These are phyloP conservation scores for Macrophomina phaseolina DNA, from an alignment of 2,329 filamentous ascomycete species.

Conservation along the genomic window DNA sequence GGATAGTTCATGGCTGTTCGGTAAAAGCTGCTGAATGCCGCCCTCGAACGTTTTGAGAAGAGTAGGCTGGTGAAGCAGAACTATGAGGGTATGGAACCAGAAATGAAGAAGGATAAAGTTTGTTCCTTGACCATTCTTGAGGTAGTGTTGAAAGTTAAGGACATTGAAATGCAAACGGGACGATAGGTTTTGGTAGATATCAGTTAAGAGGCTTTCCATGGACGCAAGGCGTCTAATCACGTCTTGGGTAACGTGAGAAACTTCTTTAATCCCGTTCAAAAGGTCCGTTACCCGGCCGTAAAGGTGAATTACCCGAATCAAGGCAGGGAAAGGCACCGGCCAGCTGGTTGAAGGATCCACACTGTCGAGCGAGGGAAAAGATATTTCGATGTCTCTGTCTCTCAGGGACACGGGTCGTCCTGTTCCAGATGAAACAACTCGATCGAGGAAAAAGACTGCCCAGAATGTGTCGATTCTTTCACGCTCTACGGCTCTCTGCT, in stretches of 20 bases:
- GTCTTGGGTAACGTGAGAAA: conserved; percentile 75
- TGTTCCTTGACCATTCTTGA: conserved; percentile 79
- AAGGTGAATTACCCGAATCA: conserved; percentile 83
- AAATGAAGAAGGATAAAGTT: conserved; percentile 87
- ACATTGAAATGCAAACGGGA: conserved; percentile 81
- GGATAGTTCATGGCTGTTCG: conserved; percentile 79
- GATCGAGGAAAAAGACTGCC: conserved; percentile 86
- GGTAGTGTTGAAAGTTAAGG: conserved; percentile 83
- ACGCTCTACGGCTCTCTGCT: conserved; percentile 72
- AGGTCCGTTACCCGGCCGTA: conserved; percentile 86
- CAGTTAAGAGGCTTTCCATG: conserved; percentile 82
- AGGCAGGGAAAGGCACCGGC: conserved; percentile 78
- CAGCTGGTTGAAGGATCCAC: conserved; percentile 64
- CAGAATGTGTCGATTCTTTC: conserved; percentile 88
- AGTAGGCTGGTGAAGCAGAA: conserved; percentile 83
- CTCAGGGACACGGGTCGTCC: conserved; percentile 82
- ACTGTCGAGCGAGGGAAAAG: conserved; percentile 65
- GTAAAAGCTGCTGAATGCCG: conserved; percentile 72
- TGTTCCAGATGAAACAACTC: conserved; percentile 86
- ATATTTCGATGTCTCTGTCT: conserved; percentile 83
- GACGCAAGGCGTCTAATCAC: conserved; percentile 72
- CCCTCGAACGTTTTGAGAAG: conserved; percentile 77
- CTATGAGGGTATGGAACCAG: conserved; percentile 88
- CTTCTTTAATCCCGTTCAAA: conserved; percentile 78
- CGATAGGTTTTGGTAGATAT: conserved; percentile 76